Evolutionary conservation across 768 basidiomycete species (phyloP), one percentile per base, ranked within the genome.

Genomic region (Lactarius hatsudake): DNA sequence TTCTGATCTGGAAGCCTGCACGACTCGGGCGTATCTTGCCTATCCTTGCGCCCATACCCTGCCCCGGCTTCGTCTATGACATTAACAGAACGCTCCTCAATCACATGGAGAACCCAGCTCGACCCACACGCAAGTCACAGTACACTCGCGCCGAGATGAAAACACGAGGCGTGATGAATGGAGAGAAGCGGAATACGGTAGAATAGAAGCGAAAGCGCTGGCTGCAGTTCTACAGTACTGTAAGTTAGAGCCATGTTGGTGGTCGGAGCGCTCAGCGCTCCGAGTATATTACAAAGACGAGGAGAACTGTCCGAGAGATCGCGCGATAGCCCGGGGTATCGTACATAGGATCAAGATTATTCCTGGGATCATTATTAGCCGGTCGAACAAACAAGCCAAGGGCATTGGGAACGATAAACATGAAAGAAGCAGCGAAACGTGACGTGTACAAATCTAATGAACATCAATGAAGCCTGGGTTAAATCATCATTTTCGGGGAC

Each of bases 221-320:
- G 30, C 55, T n/a, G 55, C 12, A 38, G 36, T 36, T 26, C 5
- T 15, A 30, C 30, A 30, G 4, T 15, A 30, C 30, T 5, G 4
- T 32, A 30, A 30, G 2, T 30, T 30, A n/a, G 55, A 56, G 18
- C 10, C 3, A 20, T 26, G 32, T 32, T 32, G 58, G 58, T 18
- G 54, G 13, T 56, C 30, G 30, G 62, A 45, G 42, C 36, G 54
- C 65, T 56, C 59, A 45, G 42, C 36, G 59, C 65, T 56, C 65
- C 65, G 65, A 55, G 59, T 51, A 56, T 45, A 63, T 63, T 63
- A 43, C 45, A 63, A 42, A 42, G 3, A 13, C 23, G 26, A 55
- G 45, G n/a, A 36, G 32, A 17, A 32, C 23, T 2, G 51, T 26
- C 48, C 5, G 13, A 34, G 2, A 32, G 30, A 56, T 56, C 55